A percentile compares a stretch with the other conserved stretches of the same genome.
Evolutionary conservation across 768 basidiomycete genomes (phyloP).

Genomic region (Peribolospora baueri): DNA sequence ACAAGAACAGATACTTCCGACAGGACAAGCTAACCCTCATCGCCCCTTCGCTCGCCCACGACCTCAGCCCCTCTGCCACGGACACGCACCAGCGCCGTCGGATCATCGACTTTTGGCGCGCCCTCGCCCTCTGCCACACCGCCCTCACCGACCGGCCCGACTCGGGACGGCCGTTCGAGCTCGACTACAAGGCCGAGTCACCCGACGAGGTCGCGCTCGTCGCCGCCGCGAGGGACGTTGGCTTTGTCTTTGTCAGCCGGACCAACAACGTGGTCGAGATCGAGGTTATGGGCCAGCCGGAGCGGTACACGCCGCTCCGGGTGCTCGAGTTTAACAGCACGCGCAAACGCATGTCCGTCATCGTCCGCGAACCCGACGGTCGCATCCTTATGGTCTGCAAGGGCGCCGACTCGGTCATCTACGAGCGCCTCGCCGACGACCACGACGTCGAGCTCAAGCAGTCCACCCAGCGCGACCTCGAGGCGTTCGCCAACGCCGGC

Average conservation of each 20-base stretch:
- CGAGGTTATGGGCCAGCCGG: slow-evolving; percentile 69
- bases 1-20: slow-evolving; percentile 72
- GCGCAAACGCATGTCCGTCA: slow-evolving; percentile 82
- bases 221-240: slow-evolving; percentile 68
- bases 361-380: slow-evolving; percentile 66
- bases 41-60: slow-evolving; percentile 57
- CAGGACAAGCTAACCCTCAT: slow-evolving; percentile 62
- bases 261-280: slow-evolving; percentile 56
- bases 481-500: slow-evolving; percentile 76
- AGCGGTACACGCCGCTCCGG: slow-evolving; percentile 54
- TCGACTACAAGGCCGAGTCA: slow-evolving; percentile 88
- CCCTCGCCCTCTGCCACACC: slow-evolving; percentile 76
- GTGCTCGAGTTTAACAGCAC: slow-evolving; percentile 83
- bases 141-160: slow-evolving; percentile 62
- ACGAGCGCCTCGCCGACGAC: slow-evolving; percentile 50
- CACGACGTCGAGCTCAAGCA: slow-evolving; percentile 52
- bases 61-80: slow-evolving; percentile 34
- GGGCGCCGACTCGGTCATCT: slow-evolving; percentile 91
- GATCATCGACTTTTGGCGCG: slow-evolving; percentile 72
- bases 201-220: slow-evolving; percentile 91
- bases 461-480: slow-evolving; percentile 64
- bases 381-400: slow-evolving; percentile 69
- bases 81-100: slow-evolving; percentile 17
- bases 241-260: slow-evolving; percentile 67
- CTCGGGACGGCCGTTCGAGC: slow-evolving; percentile 31